Conservation (phyloP, 2,329 filamentous ascomycete species). For the Fusarium citri region DNA sequence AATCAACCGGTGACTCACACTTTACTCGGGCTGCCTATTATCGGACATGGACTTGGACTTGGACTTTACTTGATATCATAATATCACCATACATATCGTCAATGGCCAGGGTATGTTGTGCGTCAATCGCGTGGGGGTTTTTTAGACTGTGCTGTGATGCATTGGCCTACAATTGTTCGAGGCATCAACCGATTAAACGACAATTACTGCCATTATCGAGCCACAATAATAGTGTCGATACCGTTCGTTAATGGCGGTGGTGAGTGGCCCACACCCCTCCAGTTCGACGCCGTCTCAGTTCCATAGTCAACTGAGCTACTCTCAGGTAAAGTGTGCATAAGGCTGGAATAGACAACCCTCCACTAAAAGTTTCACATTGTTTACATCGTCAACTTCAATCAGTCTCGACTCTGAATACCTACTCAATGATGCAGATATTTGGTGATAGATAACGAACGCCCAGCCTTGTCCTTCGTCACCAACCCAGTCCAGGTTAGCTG, state of each 20-base stretch:
- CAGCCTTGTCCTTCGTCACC: conserved; percentile 29
- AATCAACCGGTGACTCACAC: conserved; percentile 34
- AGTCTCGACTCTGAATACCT: background rate
- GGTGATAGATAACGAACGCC: conserved; percentile 12
- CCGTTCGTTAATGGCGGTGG: background rate
- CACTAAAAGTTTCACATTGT: background rate
- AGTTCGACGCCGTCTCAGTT: conserved; percentile 22
- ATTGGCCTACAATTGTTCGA: conserved; percentile 7
- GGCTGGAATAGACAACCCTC: conserved; percentile 4
- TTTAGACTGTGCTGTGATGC: conserved; percentile 1
- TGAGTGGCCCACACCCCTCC: conserved; percentile 27
- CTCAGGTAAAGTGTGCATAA: conserved; percentile 10
- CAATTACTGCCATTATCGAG: conserved; percentile 14
- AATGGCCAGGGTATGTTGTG: conserved; percentile 4
- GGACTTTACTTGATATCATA: background rate
- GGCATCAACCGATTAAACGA: background rate
- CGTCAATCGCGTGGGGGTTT: conserved; percentile 33
- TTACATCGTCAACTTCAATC: background rate
- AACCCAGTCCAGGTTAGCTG: conserved; percentile 13
- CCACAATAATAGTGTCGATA: background rate
- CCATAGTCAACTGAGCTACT: conserved; percentile 8
- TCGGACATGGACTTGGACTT: conserved; percentile 11
- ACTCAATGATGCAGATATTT: background rate
- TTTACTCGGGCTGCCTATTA: conserved; percentile 11
- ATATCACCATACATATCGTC: background rate